Base-by-base conservation (phyloP, 1,284 basidiomycete species). In the Papiliotrema terrestris region DNA sequence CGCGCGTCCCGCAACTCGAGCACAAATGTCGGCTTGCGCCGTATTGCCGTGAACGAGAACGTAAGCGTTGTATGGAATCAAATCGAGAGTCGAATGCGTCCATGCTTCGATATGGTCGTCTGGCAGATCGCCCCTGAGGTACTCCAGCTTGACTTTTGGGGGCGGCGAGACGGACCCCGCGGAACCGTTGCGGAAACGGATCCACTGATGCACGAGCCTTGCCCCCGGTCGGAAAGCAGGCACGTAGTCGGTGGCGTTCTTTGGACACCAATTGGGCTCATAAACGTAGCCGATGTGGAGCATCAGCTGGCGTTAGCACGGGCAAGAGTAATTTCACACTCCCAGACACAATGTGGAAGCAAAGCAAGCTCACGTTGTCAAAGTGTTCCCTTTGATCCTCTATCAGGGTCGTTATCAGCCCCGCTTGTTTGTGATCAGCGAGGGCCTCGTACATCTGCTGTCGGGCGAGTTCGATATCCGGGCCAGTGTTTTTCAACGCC, bases 211-310 rank as follows among this genome's bases (percentile, higher is more conserved):
- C 4, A 53, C 35, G 19, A 65, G 45, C 13, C 63, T 57, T 2
- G 61, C 61, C 11, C 63, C 63, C 32, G 45, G 52, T 6, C 56
- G 46, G 48, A 54, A 65, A 4, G 55, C 48, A 2, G 63, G 63
- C 11, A 44, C 42, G 49, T 56, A 65, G 11, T 51, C 52, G 26
- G 49, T 52, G 9, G 52, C 48, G n/a, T 45, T 48, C 35, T 39
- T 38, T 2, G 59, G 58, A 19, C 44, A 41, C 51, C 56, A 59
- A 5, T 43, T 49, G 3, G 48, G 22, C 48, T 66, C 62, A 26
- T 66, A 66, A 20, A 64, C 57, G 54, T 62, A 66, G 6, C 64
- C 64, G 22, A 66, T 47, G 46, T 66, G 61, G n/a, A 60, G 58
- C 36, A 56, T 62, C 29, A 60, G 41, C 62, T 64, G 43, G 0